Percentiles rank a stretch among this genome's conserved stretches.
These are phyloP conservation scores for Ogataea ganodermae DNA, from an alignment of 805 yeast species.

Conservation along the genomic window DNA sequence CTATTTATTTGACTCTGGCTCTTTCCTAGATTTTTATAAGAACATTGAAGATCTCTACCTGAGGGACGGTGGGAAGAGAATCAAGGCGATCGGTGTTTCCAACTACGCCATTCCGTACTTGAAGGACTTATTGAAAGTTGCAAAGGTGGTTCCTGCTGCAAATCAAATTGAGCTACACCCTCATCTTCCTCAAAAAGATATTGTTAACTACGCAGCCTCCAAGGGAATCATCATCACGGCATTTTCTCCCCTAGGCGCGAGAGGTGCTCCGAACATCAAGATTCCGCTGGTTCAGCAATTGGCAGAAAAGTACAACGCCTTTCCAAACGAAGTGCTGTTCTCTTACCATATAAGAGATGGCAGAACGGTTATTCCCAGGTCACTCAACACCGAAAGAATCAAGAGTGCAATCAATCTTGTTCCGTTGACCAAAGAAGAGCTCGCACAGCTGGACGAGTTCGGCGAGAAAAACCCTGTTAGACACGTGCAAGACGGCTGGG, in stretches of 20 bases:
- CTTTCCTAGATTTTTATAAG: slow-evolving; percentile 66
- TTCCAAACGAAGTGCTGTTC: slow-evolving; percentile 55
- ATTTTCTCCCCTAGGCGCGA: slow-evolving; percentile 46
- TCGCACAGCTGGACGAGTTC: slow-evolving; percentile 21
- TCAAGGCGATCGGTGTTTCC: slow-evolving; percentile 48
- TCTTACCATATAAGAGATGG: slow-evolving; percentile 32
- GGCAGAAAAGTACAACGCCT: slow-evolving; percentile 53
- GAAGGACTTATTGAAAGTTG: slow-evolving; percentile 35
- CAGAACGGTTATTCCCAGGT: slow-evolving; percentile 40
- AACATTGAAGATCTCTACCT: slow-evolving; percentile 69
- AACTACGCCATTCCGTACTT: slow-evolving; percentile 36
- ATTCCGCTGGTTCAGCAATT: slow-evolving; percentile 40
- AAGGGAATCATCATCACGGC: slow-evolving; percentile 40
- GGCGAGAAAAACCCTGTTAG: slow-evolving; percentile 13
- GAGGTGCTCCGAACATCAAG: slow-evolving; percentile 41
- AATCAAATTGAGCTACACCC: slow-evolving; percentile 50
- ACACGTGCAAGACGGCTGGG: slow-evolving; percentile 1
- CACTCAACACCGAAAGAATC: slow-evolving; percentile 42
- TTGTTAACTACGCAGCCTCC: slow-evolving; percentile 33
- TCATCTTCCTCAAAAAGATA: slow-evolving; percentile 38
- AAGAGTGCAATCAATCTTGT: slow-evolving; percentile 35
- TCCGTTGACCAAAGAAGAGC: slow-evolving; percentile 37
- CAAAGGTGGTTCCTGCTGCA: slow-evolving; percentile 42
- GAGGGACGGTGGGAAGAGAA: slow-evolving; percentile 38
- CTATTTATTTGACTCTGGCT: slow-evolving; percentile 32